Conservation (phyloP, 371 early-diverging fungal species). For the Mortierella sp. region DNA sequence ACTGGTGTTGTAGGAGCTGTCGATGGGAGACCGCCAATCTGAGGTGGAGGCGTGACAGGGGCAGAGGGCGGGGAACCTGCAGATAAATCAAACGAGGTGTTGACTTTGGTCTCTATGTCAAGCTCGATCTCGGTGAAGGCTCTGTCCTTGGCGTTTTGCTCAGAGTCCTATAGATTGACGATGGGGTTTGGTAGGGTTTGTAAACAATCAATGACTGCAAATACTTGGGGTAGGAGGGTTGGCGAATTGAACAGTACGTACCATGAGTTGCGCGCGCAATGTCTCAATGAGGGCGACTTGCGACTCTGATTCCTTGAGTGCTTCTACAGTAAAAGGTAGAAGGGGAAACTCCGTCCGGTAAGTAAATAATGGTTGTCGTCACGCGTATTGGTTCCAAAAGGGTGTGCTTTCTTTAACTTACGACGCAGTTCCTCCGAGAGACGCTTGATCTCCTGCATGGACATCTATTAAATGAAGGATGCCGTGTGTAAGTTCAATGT, state of each 20-base stretch:
- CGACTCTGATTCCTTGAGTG: constrained; percentile 16
- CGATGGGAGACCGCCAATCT: background rate
- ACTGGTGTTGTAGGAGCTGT: background rate
- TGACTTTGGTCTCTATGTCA: constrained; percentile 23
- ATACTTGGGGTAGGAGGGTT: background rate
- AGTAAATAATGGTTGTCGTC: background rate
- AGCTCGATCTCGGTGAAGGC: background rate
- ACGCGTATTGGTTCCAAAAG: background rate
- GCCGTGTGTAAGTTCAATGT: background rate
- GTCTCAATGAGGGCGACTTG: constrained; percentile 19
- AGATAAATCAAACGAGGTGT: constrained; percentile 19
- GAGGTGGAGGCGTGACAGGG: constrained; percentile 20
- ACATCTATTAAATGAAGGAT: constrained; percentile 29
- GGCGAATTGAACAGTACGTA: background rate
- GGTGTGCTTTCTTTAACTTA: background rate
- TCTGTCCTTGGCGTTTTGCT: constrained; percentile 4
- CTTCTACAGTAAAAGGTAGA: background rate
- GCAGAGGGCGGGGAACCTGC: background rate
- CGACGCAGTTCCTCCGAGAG: constrained; percentile 34
- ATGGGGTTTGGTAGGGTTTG: background rate
- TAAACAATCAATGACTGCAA: no score
- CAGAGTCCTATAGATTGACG: constrained; percentile 16
- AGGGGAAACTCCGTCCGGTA: background rate
- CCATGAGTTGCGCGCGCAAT: constrained; percentile 16
- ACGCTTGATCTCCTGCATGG: constrained; percentile 49